These are phyloP conservation scores for Talinum fruticosum DNA, from an alignment of 148 eudicot species.

Conservation along the genomic window DNA sequence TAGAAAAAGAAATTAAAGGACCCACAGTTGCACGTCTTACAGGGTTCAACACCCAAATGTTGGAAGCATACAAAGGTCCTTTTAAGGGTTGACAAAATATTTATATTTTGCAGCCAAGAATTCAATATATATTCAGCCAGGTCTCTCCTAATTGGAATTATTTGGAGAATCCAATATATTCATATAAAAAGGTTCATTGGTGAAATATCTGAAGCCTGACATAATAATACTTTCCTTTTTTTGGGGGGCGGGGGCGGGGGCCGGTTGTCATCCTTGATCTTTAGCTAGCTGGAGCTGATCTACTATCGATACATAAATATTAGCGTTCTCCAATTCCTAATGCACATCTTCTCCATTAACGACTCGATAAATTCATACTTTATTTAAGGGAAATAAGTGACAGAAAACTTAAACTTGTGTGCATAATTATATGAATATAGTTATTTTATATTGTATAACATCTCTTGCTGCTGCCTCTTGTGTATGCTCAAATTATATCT, in stretches of 20 bases:
- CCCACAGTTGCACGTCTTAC: slow-evolving; percentile 30
- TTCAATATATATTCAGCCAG: background rate
- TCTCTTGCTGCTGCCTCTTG: background rate
- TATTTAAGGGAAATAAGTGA: too few species aligned
- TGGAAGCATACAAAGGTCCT: background rate
- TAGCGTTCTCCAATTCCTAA: too few species aligned
- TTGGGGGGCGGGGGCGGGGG: too few species aligned
- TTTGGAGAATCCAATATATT: background rate
- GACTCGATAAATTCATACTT: too few species aligned
- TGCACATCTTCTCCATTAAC: too few species aligned
- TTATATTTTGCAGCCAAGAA: background rate
- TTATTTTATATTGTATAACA: background rate
- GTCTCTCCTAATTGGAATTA: background rate
- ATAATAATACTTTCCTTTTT: background rate
- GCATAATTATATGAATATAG: too few species aligned
- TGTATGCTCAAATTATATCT: background rate
- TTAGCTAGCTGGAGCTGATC: too few species aligned
- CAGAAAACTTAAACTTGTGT: too few species aligned
- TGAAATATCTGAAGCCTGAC: background rate
- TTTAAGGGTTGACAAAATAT: background rate
- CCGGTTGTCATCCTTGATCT: background rate
- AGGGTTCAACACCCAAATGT: background rate
- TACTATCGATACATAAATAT: too few species aligned
- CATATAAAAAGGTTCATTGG: background rate
- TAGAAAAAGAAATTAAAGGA: background rate